These are phyloP conservation scores for Rhynchosporium graminicola DNA, from an alignment of 2,329 filamentous ascomycete species.

Conservation along the genomic window DNA sequence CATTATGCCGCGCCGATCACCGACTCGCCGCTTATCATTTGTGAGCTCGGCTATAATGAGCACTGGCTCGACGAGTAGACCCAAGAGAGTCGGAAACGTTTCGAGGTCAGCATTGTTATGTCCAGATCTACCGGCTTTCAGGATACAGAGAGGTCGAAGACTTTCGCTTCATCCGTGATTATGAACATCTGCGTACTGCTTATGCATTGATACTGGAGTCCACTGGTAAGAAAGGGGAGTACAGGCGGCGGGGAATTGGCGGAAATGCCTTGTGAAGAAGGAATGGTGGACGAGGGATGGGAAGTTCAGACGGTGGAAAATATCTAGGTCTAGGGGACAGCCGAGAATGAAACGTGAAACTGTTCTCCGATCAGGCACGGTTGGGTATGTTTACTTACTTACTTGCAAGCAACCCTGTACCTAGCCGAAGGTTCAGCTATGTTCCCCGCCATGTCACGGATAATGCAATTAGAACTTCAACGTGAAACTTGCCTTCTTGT, in stretches of 20 bases:
- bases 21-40: not conserved
- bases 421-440: too few relatives aligned
- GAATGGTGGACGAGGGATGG: slow-evolving; percentile 1
- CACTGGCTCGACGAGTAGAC: not conserved
- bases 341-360: not conserved
- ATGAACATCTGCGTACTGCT: not conserved
- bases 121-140: not conserved
- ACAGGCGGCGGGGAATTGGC: not conserved
- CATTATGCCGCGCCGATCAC: not conserved
- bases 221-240: not conserved
- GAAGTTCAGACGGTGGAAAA: not conserved
- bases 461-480: too few relatives aligned
- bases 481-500: too few relatives aligned
- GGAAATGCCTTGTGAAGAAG: not conserved
- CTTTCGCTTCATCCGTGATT: not conserved
- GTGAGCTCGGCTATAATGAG: not conserved
- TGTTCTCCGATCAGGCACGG: too few relatives aligned
- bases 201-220: slow-evolving; percentile 1
- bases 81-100: not conserved
- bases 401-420: too few relatives aligned
- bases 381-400: too few relatives aligned
- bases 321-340: not conserved
- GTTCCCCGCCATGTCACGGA: too few relatives aligned
- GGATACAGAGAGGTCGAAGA: not conserved
- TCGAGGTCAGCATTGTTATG: not conserved